phyloP scores from a whole-genome alignment of 169 alveolate species.

The Plasmodium vinckei region DNA sequence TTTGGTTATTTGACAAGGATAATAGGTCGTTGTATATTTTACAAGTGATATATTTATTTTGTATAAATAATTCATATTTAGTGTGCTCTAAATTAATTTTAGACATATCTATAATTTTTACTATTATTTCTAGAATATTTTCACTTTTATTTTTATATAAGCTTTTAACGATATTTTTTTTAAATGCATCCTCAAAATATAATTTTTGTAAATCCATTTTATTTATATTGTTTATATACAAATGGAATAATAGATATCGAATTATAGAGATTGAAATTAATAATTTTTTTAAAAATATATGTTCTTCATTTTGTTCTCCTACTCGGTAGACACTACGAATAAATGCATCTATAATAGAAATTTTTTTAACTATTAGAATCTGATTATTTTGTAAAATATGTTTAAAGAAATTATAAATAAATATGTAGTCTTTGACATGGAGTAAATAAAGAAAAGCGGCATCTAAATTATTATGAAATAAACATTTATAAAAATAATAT shows the following conservation, averaged over 20 bases:
- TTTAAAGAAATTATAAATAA: constrained; percentile 26
- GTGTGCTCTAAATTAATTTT: constrained; percentile 5
- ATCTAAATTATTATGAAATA: constrained; percentile 20
- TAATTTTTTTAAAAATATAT: constrained; percentile 19
- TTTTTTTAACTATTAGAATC: constrained; percentile 8
- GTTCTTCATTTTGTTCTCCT: not conserved
- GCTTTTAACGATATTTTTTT: constrained; percentile 44
- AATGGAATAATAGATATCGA: constrained; percentile 18
- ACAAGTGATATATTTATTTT: not conserved
- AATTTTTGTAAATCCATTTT: constrained; percentile 37
- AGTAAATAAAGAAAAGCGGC: constrained; percentile 25
- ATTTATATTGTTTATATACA: not conserved
- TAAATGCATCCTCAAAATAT: constrained; percentile 27
- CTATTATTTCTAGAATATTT: constrained; percentile 21
- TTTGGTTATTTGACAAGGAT: not conserved
- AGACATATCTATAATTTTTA: constrained; percentile 44
- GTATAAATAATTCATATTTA: not conserved
- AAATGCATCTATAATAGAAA: constrained; percentile 16
- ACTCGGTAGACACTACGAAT: constrained; percentile 11
- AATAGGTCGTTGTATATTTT: not conserved
- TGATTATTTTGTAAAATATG: constrained; percentile 14
- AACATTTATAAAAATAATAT: not conserved
- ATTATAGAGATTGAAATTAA: constrained; percentile 5
- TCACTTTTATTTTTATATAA: constrained; percentile 44
- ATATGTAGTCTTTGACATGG: constrained; percentile 6